phyloP scores from a whole-genome alignment of 2,329 filamentous ascomycete species.

The Elsinoe australis region DNA sequence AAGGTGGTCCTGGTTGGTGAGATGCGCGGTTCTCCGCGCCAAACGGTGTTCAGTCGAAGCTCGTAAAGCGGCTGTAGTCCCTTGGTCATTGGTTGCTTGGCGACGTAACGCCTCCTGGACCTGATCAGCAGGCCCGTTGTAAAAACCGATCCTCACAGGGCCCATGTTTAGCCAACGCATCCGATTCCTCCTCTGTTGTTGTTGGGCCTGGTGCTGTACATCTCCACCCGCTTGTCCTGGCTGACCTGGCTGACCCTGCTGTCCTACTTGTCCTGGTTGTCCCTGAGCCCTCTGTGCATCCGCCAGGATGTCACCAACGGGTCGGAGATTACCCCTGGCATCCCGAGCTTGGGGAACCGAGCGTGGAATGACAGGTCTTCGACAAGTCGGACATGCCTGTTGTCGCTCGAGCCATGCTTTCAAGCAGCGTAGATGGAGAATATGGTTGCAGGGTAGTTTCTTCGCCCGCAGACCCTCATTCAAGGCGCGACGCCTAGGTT shows the following conservation, averaged over 20 bases:
- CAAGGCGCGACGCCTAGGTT: constrained; percentile 35
- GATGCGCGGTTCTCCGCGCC: constrained; percentile 24
- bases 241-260: constrained; percentile 34
- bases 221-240: constrained; percentile 21
- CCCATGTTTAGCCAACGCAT: constrained; percentile 59
- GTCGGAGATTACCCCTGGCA: constrained; percentile 9
- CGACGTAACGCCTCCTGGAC: constrained; percentile 38
- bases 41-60: constrained; percentile 25
- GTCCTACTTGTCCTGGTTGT: constrained; percentile 23
- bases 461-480: constrained; percentile 81
- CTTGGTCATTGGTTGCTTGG: constrained; percentile 6
- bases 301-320: constrained; percentile 2
- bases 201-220: constrained; percentile 4
- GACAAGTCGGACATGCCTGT: constrained; percentile 92
- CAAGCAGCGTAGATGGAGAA: constrained; percentile 86
- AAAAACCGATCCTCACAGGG: constrained; percentile 65
- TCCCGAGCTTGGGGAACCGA: constrained; percentile 17
- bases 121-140: constrained; percentile 45
- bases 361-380: constrained; percentile 57
- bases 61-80: neutral
- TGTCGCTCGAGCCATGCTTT: constrained; percentile 96
- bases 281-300: constrained; percentile 2
- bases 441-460: constrained; percentile 92
- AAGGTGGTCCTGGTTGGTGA: constrained; percentile 47
- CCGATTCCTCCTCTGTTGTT: constrained; percentile 26